A percentile compares a stretch with the other conserved stretches of the same genome.
These are phyloP conservation scores for Davidsoniella virescens DNA, from an alignment of 2,329 filamentous ascomycete genomes.

Conservation along the genomic window DNA sequence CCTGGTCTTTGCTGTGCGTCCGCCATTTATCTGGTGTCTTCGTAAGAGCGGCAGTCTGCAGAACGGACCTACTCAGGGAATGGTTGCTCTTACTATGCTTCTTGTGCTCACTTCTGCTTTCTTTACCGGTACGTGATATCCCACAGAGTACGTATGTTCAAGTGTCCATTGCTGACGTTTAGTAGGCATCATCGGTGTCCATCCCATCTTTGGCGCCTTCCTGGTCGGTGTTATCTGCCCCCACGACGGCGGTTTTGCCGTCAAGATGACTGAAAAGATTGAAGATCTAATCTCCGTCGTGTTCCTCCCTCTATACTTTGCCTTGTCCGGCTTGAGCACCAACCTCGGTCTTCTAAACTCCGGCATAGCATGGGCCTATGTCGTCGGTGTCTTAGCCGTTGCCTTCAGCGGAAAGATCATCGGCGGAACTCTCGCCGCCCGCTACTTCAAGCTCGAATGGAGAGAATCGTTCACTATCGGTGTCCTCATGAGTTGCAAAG, in stretches of 20 bases:
- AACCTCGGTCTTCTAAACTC: conserved; percentile 69
- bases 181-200: conserved; percentile 63
- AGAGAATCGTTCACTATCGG: conserved; percentile 80
- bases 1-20: conserved; percentile 55
- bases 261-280: conserved; percentile 84
- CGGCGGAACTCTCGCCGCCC: conserved; percentile 66
- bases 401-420: conserved; percentile 76
- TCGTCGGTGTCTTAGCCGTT: conserved; percentile 63
- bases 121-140: conserved; percentile 41
- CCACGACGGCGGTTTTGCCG: conserved; percentile 76
- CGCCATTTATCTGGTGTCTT: conserved; percentile 58
- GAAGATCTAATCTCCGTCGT: conserved; percentile 77
- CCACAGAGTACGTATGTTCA: background rate
- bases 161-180: background rate
- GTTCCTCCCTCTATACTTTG: conserved; percentile 85
- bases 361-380: conserved; percentile 78
- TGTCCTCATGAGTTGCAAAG: conserved; percentile 90
- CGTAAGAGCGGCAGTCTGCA: conserved; percentile 60
- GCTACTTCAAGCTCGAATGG: conserved; percentile 65
- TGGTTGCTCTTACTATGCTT: conserved; percentile 68
- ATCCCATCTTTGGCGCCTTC: conserved; percentile 90
- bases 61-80: conserved; percentile 72
- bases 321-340: conserved; percentile 76
- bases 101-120: conserved; percentile 66
- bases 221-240: conserved; percentile 79